Conservation (phyloP, 768 basidiomycete species). For the Mycena latifolia region DNA sequence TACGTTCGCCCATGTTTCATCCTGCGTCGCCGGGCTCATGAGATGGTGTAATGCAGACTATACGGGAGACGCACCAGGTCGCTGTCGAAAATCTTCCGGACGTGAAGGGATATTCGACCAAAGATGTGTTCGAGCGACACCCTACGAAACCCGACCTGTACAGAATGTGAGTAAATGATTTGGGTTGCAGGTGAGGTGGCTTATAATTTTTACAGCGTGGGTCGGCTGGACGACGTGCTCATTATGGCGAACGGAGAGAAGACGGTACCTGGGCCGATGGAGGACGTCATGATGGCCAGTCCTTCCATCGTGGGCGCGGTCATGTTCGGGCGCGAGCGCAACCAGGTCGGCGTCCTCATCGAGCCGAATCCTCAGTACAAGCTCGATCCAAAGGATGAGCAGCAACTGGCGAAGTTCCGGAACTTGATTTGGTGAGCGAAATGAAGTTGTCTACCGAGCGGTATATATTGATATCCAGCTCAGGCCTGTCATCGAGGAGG, state of each 20-base stretch:
- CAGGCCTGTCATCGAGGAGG: constrained; percentile 57
- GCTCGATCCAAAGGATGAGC: constrained; percentile 18
- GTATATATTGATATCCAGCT: constrained; percentile 15
- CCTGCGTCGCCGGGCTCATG: too few species aligned
- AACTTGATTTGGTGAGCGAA: constrained; percentile 52
- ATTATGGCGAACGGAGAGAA: constrained; percentile 46
- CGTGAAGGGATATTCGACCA: constrained; percentile 44
- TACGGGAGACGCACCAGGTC: constrained; percentile 45
- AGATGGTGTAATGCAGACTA: constrained; percentile 38
- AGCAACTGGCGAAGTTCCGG: constrained; percentile 40
- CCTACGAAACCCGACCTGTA: constrained; percentile 47
- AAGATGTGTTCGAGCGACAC: constrained; percentile 48
- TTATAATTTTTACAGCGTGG: constrained; percentile 39
- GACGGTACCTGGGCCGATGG: constrained; percentile 43
- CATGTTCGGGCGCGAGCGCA: constrained; percentile 31
- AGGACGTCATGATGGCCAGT: constrained; percentile 34
- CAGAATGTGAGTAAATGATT: constrained; percentile 38
- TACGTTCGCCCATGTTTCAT: constrained; percentile 29
- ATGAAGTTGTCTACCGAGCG: background rate
- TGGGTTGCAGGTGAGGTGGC: background rate
- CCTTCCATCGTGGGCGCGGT: constrained; percentile 34
- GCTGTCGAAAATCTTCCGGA: constrained; percentile 49
- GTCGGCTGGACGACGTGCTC: constrained; percentile 46
- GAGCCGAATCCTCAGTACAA: constrained; percentile 35
- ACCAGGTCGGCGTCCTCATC: constrained; percentile 39